phyloP scores from a whole-genome alignment of 2,329 filamentous ascomycete species.

The Acarospora socialis region DNA sequence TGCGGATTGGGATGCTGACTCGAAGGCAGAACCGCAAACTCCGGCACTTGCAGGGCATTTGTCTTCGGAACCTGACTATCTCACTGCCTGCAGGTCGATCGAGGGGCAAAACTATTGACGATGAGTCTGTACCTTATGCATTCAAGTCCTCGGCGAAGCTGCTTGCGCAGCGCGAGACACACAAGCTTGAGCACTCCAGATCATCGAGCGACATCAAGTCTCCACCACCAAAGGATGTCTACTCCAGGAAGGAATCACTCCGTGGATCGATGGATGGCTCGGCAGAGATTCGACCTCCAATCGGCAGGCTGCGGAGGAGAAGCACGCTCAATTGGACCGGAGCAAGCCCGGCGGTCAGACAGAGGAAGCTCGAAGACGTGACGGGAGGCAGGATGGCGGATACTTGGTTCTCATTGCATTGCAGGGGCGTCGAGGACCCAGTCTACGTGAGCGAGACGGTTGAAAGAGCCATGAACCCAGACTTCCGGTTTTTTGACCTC shows the following conservation, averaged over 20 bases:
- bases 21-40: slow-evolving; percentile 63
- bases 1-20: slow-evolving; percentile 1
- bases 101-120: slow-evolving; percentile 55
- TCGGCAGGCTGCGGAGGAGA: slow-evolving; percentile 33
- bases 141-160: slow-evolving; percentile 55
- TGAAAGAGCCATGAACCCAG: slow-evolving; percentile 75
- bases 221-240: slow-evolving; percentile 3
- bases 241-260: background rate
- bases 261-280: slow-evolving; percentile 13
- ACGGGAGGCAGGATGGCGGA: slow-evolving; percentile 63
- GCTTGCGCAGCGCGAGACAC: slow-evolving; percentile 35
- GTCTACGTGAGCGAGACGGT: slow-evolving; percentile 82
- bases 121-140: slow-evolving; percentile 54
- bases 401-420: slow-evolving; percentile 76
- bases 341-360: slow-evolving; percentile 44
- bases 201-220: slow-evolving; percentile 42
- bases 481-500: slow-evolving; percentile 74
- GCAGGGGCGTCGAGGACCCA: slow-evolving; percentile 49
- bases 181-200: slow-evolving; percentile 40
- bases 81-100: slow-evolving; percentile 36
- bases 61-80: slow-evolving; percentile 71
- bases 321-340: slow-evolving; percentile 51
- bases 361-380: slow-evolving; percentile 62
- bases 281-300: slow-evolving; percentile 20
- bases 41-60: slow-evolving; percentile 75